These are phyloP conservation scores for Pseudozyma sp. DNA, from an alignment of 1,284 basidiomycete species.

Conservation along the genomic window DNA sequence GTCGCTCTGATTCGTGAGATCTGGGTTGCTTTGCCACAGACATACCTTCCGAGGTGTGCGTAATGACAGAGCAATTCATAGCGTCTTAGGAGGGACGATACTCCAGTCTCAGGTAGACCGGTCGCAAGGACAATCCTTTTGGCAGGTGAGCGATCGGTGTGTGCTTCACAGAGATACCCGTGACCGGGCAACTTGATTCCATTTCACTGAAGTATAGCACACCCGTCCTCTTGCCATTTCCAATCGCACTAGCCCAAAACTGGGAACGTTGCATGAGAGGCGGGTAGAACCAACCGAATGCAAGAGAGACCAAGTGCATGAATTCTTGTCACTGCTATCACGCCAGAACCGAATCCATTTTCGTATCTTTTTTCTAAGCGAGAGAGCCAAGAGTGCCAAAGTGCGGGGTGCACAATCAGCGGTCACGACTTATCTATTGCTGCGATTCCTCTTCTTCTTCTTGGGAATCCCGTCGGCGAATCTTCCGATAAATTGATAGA, in stretches of 20 bases:
- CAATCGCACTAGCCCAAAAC: too few relatives aligned
- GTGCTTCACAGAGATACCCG: not conserved
- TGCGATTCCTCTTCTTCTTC: not conserved
- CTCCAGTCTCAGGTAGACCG: not conserved
- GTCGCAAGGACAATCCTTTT: not conserved
- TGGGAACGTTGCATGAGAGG: too few relatives aligned
- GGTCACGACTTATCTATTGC: too few relatives aligned
- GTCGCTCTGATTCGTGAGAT: too few relatives aligned
- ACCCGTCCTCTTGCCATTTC: too few relatives aligned
- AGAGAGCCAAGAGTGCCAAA: not conserved
- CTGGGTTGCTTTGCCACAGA: too few relatives aligned
- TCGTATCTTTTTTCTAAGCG: constrained; percentile 4
- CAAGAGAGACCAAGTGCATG: not conserved
- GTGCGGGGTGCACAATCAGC: constrained; percentile 6
- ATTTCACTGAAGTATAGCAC: too few relatives aligned
- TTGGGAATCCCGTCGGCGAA: not conserved
- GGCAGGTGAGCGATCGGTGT: not conserved
- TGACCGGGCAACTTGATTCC: constrained; percentile 1
- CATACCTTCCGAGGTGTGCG: too few relatives aligned
- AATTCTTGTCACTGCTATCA: constrained; percentile 1
- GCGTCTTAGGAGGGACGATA: not conserved
- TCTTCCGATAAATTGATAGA: not conserved
- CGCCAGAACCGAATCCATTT: not conserved
- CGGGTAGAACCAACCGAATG: not conserved
- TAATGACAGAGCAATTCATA: too few relatives aligned